Evolutionary conservation across 202 grass and related monocot genomes (phyloP), one percentile per base, ranked within the genome.

Genomic region (Schoenoplectus tabernaemontani): DNA sequence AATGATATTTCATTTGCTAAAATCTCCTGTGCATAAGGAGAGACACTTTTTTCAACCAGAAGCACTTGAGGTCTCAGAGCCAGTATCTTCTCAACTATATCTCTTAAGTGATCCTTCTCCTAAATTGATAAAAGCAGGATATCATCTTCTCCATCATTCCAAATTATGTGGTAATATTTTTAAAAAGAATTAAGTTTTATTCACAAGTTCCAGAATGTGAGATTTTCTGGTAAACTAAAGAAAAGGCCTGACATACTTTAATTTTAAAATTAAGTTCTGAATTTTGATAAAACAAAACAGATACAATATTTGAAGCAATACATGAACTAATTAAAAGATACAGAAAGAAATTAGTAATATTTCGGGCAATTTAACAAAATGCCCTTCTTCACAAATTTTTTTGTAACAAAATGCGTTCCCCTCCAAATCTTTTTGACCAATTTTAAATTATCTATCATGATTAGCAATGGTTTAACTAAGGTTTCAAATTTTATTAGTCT

Each of bases 21-120:
- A 42, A 93, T 75, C 78, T 97, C 88, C 71, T 90, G 91, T 76
- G 93, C 93, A 72, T 87, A 93, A 78, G 85, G 91, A 64, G 93
- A 97, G 69, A 87, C 91, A 11, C 90, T 97, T 84, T 91, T 97
- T 79, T 93, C 93, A 68, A 97, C 89, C 76, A 97, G 66, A 61
- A 97, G 82, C 34, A 97, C 88, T 48, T 97, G 89, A 61, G 93
- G 93, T 17, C 65, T 84, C 69, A 84, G 76, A 76, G 85, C 84
- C 64, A 87, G 77, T 57, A 97, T 89, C 87, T 97, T 97, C 61
- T 61, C 70, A 62, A 93, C 87, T 83, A 88, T 80, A 51, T 64
- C 79, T 64, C 79, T 85, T n/a, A 97, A 76, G 61, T 87, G 69
- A 44, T 93, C 87, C 41, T 89, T 93, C 81, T 93, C 93, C 93